Conservation (phyloP, 176 grass and related monocot genomes). For the Oropetium thomaeum region DNA sequence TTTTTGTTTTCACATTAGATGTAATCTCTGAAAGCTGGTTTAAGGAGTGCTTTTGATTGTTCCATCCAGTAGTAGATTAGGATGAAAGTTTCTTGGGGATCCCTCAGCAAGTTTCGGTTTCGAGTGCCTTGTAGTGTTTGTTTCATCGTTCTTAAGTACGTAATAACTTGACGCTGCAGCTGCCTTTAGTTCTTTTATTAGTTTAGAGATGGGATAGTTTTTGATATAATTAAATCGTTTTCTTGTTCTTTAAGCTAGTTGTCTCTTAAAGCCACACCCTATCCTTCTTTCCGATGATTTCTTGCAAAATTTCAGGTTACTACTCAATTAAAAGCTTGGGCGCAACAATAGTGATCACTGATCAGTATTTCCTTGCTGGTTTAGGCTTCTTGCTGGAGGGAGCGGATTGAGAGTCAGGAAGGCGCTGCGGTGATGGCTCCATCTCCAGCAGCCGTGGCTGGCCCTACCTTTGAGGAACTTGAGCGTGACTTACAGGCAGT, state of each 20-base stretch:
- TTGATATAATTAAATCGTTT: not conserved
- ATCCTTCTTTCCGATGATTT: not conserved
- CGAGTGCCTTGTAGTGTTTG: not conserved
- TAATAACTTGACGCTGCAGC: conserved; percentile 32
- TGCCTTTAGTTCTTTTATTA: conserved; percentile 6
- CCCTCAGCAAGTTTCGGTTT: not conserved
- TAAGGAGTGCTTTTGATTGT: not conserved
- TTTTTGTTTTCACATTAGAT: not conserved
- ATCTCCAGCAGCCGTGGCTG: conserved; percentile 20
- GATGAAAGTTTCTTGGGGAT: not conserved
- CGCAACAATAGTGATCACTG: not conserved
- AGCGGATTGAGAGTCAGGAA: not conserved
- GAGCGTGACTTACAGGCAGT: conserved; percentile 80
- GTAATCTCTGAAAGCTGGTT: not conserved
- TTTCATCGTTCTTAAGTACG: conserved; percentile 21
- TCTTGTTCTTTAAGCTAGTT: not conserved
- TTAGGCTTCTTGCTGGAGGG: conserved; percentile 15
- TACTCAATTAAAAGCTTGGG: not conserved
- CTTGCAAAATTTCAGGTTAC: not conserved
- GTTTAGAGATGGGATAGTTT: not conserved
- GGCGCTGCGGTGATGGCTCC: conserved; percentile 31
- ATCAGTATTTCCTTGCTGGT: not conserved
- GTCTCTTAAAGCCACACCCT: not conserved
- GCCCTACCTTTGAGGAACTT: conserved; percentile 67
- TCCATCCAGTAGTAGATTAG: not conserved